Base-by-base conservation (phyloP, 257 asterid species). In the Nicotiana noctiflora region DNA sequence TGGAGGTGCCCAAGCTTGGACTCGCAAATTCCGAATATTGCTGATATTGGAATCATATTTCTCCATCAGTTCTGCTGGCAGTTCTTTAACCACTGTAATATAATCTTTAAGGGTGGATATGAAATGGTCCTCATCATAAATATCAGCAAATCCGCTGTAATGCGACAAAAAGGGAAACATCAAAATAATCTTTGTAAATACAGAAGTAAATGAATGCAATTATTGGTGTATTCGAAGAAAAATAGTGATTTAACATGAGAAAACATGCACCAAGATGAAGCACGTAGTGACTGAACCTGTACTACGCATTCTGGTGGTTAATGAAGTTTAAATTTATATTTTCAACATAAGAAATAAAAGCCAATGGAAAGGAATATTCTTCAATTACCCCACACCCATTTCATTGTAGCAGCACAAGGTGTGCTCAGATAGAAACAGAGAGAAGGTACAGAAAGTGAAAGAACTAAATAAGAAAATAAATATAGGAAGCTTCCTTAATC, bases 1-100 rank as follows among this genome's bases (percentile, higher is more conserved):
- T 84, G 89, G 85, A 8, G 98, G 81, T 32, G 97, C 89, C 98
- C 98, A 94, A 79, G 98, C 95, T 61, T 86, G 90, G 80, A 92
- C 90, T 79, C 87, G 87, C 32, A 90, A 46, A 83, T 82, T 90
- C 7, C 93, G 94, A 79, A 94, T 86, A 67, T 90, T 88, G 84
- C 85, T 91, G 84, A 91, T 89, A 90, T 93, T 91, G 77, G 70
- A 85, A 67, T 91, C 88, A 81, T 91, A 92, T 80, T 85, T 85
- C 79, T 87, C 94, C 93, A 89, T 90, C 72, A 92, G 40, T 77
- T 91, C 94, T 6, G 86, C 83, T 2, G 98, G 98, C 0, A 92
- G 86, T 82, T 89, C 89, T n/a, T 49, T 90, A 52, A 92, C 97
- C 83, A 94, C 94, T 13, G 75, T 81, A 40, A 92, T 89, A 63